Evolutionary conservation across 768 basidiomycete genomes (phyloP).

Genomic region (Macrolepiota albuminosa): DNA sequence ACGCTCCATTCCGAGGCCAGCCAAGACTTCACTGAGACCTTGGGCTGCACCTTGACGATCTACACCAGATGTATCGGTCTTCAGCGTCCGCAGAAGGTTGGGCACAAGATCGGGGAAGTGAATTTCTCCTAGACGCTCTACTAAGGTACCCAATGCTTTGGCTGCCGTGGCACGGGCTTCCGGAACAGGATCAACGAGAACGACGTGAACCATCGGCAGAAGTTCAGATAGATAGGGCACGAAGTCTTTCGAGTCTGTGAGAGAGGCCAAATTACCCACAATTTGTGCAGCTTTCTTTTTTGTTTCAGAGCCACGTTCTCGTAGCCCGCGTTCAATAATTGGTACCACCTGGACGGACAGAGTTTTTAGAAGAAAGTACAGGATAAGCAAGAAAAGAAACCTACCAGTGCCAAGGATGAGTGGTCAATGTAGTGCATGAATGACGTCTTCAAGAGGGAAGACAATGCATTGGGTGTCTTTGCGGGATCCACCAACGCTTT

Average conservation of each 20-base stretch:
- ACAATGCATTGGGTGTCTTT: constrained; percentile 81
- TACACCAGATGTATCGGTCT: constrained; percentile 90
- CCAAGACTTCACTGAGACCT: constrained; percentile 91
- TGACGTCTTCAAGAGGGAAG: constrained; percentile 86
- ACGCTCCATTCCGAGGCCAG: constrained; percentile 96
- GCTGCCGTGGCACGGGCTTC: constrained; percentile 97
- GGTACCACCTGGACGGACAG: constrained; percentile 70
- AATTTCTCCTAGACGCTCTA: constrained; percentile 90
- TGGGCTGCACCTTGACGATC: constrained; percentile 98
- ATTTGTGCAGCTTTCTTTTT: constrained; percentile 97
- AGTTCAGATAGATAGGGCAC: constrained; percentile 89
- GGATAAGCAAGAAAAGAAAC: constrained; percentile 19
- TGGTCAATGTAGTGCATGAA: constrained; percentile 99
- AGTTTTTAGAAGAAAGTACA: not conserved
- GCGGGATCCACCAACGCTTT: constrained; percentile 95
- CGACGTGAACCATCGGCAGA: constrained; percentile 85
- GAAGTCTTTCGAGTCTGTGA: constrained; percentile 89
- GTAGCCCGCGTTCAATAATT: constrained; percentile 88
- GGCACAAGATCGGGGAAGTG: constrained; percentile 96
- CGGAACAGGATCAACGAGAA: constrained; percentile 95
- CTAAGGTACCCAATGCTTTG: constrained; percentile 93
- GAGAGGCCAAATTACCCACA: constrained; percentile 91
- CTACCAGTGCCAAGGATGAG: constrained; percentile 87
- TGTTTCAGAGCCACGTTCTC: constrained; percentile 88
- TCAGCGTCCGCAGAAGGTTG: constrained; percentile 80